phyloP scores from a whole-genome alignment of 2,329 filamentous ascomycete genomes.

The Claviceps quebecensis region DNA sequence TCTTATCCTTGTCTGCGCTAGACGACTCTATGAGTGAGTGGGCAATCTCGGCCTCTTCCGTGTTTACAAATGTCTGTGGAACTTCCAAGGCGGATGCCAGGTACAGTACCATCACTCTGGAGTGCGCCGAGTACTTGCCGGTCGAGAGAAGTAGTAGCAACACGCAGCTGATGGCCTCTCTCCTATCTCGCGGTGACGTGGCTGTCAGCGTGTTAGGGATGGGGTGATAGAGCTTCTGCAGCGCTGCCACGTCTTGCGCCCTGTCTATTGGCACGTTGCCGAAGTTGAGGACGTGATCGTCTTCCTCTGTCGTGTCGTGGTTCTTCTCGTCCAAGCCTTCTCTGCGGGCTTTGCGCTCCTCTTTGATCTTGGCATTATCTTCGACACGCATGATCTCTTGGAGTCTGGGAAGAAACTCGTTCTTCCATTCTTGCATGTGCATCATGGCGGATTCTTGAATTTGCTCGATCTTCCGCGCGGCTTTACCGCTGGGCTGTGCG shows the following conservation, averaged over 20 bases:
- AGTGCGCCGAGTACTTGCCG: slow-evolving; percentile 62
- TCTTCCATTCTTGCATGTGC: slow-evolving; percentile 67
- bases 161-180: slow-evolving; percentile 53
- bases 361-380: slow-evolving; percentile 32
- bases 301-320: slow-evolving; percentile 20
- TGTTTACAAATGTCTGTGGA: slow-evolving; percentile 45
- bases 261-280: slow-evolving; percentile 20
- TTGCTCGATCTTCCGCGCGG: slow-evolving; percentile 14
- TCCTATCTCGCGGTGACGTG: slow-evolving; percentile 42
- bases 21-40: slow-evolving; percentile 57
- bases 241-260: slow-evolving; percentile 25
- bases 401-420: slow-evolving; percentile 53
- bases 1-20: slow-evolving; percentile 25
- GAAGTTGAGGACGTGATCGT: slow-evolving; percentile 27
- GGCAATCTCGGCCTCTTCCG: slow-evolving; percentile 63
- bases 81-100: slow-evolving; percentile 54
- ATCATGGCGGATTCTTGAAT: slow-evolving; percentile 42
- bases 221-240: slow-evolving; percentile 39
- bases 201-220: slow-evolving; percentile 40
- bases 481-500: slow-evolving; percentile 6
- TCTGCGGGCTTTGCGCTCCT: slow-evolving; percentile 30
- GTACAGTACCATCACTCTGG: slow-evolving; percentile 52
- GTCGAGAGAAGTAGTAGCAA: slow-evolving; percentile 57
- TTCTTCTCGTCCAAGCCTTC: slow-evolving; percentile 26
- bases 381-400: slow-evolving; percentile 48